phyloP scores from a whole-genome alignment of 2,329 filamentous ascomycete genomes.

The Leptographium lundbergii region DNA sequence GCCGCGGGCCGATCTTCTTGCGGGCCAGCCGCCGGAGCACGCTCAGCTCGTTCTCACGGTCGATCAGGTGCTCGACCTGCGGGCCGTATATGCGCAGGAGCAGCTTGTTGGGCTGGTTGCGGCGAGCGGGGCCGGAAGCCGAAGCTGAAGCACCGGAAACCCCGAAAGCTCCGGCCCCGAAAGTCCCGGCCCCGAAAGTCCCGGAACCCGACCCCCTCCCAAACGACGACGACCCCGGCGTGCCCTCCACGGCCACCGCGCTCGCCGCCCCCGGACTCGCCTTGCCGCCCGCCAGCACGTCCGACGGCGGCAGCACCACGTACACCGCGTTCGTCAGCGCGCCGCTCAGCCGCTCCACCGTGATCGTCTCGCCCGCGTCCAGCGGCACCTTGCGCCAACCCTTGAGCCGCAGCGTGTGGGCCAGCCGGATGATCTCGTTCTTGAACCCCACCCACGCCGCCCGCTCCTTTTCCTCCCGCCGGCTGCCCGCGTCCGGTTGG shows the following conservation, averaged over 20 bases:
- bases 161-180: too few species aligned
- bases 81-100: constrained; percentile 88
- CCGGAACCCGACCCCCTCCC: background rate
- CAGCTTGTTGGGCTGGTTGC: constrained; percentile 46
- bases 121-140: too few species aligned
- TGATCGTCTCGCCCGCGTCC: constrained; percentile 54
- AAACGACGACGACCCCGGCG: background rate
- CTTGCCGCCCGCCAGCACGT: constrained; percentile 16
- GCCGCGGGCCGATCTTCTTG: constrained; percentile 83
- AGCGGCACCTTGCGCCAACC: constrained; percentile 79
- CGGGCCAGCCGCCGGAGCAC: constrained; percentile 76
- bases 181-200: background rate
- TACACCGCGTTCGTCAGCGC: constrained; percentile 96
- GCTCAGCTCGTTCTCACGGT: constrained; percentile 77
- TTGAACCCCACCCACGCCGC: constrained; percentile 82
- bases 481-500: constrained; percentile 13
- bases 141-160: too few species aligned
- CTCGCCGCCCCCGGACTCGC: background rate
- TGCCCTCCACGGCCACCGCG: constrained; percentile 13
- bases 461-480: constrained; percentile 49
- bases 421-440: constrained; percentile 75
- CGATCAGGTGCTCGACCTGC: constrained; percentile 90
- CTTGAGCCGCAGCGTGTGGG: constrained; percentile 80
- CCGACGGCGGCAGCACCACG: constrained; percentile 70
- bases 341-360: constrained; percentile 69